Evolutionary conservation across 306 rosid genomes (phyloP).

Genomic region (Luffa aegyptiaca): DNA sequence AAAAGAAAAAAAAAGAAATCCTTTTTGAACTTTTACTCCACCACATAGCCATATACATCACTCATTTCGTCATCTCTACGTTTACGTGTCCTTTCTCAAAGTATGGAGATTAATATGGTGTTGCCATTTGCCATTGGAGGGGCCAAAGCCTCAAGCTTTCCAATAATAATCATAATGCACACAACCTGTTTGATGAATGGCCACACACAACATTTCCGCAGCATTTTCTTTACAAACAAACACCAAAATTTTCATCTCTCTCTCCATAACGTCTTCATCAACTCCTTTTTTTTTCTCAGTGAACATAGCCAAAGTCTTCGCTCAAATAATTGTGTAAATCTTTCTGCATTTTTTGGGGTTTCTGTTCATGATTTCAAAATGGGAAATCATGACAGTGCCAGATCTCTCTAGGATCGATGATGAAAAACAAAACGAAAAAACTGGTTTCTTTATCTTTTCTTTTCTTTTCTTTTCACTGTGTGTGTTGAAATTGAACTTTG

Average conservation of each 20-base stretch:
- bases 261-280: neutral
- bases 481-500: neutral
- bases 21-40: conserved; percentile 42
- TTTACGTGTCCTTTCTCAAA: conserved; percentile 35
- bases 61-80: conserved; percentile 71
- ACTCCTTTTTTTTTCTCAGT: neutral
- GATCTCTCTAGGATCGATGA: too few relatives aligned
- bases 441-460: neutral
- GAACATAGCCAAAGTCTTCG: neutral
- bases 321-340: neutral
- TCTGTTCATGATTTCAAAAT: neutral
- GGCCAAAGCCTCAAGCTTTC: neutral
- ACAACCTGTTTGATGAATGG: neutral
- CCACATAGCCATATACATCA: conserved; percentile 32
- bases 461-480: neutral
- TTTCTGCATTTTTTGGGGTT: neutral
- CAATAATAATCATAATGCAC: neutral
- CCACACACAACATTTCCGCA: neutral
- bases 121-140: neutral
- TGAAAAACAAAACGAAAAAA: too few relatives aligned
- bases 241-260: neutral
- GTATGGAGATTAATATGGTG: neutral
- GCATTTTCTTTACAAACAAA: neutral
- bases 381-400: neutral
- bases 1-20: neutral